These are phyloP conservation scores for Podospora appendiculata DNA, from an alignment of 495 filamentous ascomycete species.

Conservation along the genomic window DNA sequence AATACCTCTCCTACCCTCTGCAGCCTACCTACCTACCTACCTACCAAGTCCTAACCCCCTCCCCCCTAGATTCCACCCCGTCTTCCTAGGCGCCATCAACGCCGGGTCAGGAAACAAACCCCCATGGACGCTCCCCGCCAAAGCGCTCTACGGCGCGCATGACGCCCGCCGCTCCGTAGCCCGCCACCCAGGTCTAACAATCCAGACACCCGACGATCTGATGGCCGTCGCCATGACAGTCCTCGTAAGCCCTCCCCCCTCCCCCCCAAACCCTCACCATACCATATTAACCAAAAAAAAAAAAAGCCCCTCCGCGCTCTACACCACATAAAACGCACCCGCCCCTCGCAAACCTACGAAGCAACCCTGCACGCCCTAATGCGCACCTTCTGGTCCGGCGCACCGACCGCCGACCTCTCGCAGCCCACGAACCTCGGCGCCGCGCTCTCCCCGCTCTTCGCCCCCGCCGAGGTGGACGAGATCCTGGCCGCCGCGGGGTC, in stretches of 20 bases:
- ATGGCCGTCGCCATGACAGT: conserved; percentile 26
- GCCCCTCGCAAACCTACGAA: conserved; percentile 23
- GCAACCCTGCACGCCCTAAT: conserved; percentile 25
- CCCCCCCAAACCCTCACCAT: not conserved
- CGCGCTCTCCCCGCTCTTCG: conserved; percentile 25
- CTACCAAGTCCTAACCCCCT: not conserved
- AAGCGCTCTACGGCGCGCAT: conserved; percentile 47
- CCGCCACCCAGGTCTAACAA: conserved; percentile 32
- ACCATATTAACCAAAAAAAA: not conserved
- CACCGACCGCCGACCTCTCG: conserved; percentile 24
- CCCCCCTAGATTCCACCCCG: conserved; percentile 52
- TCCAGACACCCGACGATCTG: conserved; percentile 32
- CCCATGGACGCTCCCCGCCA: conserved; percentile 61
- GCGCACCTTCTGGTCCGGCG: conserved; percentile 32
- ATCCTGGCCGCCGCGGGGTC: conserved; percentile 44
- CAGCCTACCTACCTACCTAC: no score
- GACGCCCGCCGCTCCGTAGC: conserved; percentile 54
- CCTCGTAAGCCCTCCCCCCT: conserved; percentile 12
- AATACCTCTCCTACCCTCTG: not conserved
- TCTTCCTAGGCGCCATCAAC: conserved; percentile 71
- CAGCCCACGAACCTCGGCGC: conserved; percentile 11
- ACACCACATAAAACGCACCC: conserved; percentile 51
- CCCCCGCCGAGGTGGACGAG: conserved; percentile 26
- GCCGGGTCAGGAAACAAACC: conserved; percentile 64
- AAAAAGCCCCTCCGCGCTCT: conserved; percentile 56